Evolutionary conservation across 345 rosid species (phyloP), one percentile per base, ranked within the genome.

Genomic region (Rhizophora apiculata): DNA sequence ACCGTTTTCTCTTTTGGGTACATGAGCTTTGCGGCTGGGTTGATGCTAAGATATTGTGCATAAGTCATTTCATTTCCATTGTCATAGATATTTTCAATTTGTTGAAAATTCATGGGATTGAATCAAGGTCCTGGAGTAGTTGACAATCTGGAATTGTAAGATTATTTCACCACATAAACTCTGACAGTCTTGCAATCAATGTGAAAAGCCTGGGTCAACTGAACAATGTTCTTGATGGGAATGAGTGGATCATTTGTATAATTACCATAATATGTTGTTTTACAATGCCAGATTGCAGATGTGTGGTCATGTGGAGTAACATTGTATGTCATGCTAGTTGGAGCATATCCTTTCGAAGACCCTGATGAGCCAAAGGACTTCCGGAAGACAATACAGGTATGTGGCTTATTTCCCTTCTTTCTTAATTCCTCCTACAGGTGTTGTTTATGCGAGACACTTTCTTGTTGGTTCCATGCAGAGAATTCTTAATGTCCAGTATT

Each of bases 251-350:
- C 16, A 15, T 56, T 24, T 21, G 29, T 43, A 24, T 56, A 15
- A 56, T 46, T 3, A 13, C 19, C 8, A 7, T 36, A 34, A 55
- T 70, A 53, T 66, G 6, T 13, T 20, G 30, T 30, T 16, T 54
- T 62, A 34, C 29, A 11, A 60, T 69, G 8, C 62, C 68, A 77
- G 76, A 57, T 72, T 77, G 80, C 80, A 58, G 80, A 77, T 72
- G 80, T 77, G 53, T 77, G 80, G 80, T 77, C 80, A 1, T 77
- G 80, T 57, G 80, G 74, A 36, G 80, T 77, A 60, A 77, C 80
- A 64, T 68, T 77, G 52, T 72, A 68, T 26, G 77, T 72, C 52
- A 72, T 77, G 71, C 67, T 77, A 39, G 73, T 77, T 30, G 80
- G 80, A 59, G 73, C 67, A 29, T 77, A 77, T 58, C 80, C 80